Conservation (phyloP, 768 basidiomycete genomes). For the Gymnopilus junonius region DNA sequence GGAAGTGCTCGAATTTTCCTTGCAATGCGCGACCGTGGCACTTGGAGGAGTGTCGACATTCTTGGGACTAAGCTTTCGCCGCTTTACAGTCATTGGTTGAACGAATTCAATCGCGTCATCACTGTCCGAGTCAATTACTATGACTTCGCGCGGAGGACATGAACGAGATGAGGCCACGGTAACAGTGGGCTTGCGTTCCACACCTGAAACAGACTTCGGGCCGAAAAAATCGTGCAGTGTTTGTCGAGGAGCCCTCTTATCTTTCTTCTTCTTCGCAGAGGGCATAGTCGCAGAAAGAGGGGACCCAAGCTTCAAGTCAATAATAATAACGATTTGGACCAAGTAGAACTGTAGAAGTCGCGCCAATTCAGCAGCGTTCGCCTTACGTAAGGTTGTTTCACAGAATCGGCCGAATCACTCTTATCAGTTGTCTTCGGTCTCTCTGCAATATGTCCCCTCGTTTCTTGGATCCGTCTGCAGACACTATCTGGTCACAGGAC, state of each 20-base stretch:
- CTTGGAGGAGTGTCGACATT: conserved; percentile 7
- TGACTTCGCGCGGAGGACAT: conserved; percentile 42
- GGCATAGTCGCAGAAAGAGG: conserved; percentile 31
- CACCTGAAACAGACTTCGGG: conserved; percentile 13
- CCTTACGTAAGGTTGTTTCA: not conserved
- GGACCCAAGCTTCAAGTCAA: not conserved
- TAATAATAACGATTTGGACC: not conserved
- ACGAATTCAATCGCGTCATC: conserved; percentile 47
- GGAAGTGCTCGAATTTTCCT: conserved; percentile 3
- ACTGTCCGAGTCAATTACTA: conserved; percentile 68
- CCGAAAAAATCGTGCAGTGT: conserved; percentile 55
- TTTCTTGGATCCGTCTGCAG: no score
- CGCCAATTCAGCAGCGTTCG: not conserved
- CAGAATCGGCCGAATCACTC: not conserved
- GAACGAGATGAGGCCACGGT: not conserved
- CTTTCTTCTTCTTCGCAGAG: conserved; percentile 37
- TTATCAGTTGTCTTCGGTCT: not conserved
- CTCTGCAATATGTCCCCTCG: no score
- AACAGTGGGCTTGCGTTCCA: not conserved
- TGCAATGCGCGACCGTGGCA: not conserved
- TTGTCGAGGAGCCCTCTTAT: conserved; percentile 31
- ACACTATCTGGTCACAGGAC: not conserved
- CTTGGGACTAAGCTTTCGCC: conserved; percentile 25
- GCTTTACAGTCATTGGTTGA: conserved; percentile 23
- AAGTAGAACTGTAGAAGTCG: not conserved